Conservation (phyloP, 176 grass and related monocot species). For the Stipa capillata region DNA sequence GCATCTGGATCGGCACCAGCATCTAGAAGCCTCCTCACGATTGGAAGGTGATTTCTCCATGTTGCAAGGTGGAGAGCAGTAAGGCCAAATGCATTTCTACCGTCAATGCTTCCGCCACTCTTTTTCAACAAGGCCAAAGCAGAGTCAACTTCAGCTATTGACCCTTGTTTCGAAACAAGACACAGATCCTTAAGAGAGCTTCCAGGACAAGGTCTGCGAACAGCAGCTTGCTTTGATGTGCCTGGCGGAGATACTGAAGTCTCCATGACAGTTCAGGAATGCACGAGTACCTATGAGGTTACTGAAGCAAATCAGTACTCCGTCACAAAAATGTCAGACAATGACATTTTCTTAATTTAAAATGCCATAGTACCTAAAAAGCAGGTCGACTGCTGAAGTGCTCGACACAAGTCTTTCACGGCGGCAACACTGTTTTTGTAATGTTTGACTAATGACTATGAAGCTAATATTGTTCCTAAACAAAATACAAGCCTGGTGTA, state of each 20-base stretch:
- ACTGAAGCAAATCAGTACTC: slow-evolving; percentile 19
- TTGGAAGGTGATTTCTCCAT: slow-evolving; percentile 96
- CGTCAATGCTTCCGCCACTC: slow-evolving; percentile 61
- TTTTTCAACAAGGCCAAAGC: slow-evolving; percentile 81
- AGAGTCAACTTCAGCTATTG: slow-evolving; percentile 79
- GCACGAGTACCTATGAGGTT: slow-evolving; percentile 2
- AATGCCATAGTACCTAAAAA: slow-evolving; percentile 32
- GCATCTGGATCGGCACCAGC: slow-evolving; percentile 93
- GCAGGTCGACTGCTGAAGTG: slow-evolving; percentile 2
- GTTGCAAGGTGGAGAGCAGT: slow-evolving; percentile 91
- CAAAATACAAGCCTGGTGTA: slow-evolving; percentile 22
- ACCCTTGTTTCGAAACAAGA: slow-evolving; percentile 78
- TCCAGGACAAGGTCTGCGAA: slow-evolving; percentile 53
- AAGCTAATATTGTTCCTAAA: slow-evolving; percentile 21
- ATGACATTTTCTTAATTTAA: slow-evolving; percentile 7
- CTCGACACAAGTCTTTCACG: slow-evolving; percentile 6
- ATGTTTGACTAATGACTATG: slow-evolving; percentile 12
- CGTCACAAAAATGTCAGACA: slow-evolving; percentile 5
- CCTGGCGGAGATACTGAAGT: slow-evolving; percentile 38
- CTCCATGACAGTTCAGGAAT: slow-evolving; percentile 56
- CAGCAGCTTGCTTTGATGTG: slow-evolving; percentile 52
- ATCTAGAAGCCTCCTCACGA: slow-evolving; percentile 64
- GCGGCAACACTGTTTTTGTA: background rate
- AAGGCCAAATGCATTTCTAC: slow-evolving; percentile 93
- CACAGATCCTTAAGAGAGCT: slow-evolving; percentile 71